Evolutionary conservation across 345 rosid genomes (phyloP).

Genomic region (Microcos paniculata): DNA sequence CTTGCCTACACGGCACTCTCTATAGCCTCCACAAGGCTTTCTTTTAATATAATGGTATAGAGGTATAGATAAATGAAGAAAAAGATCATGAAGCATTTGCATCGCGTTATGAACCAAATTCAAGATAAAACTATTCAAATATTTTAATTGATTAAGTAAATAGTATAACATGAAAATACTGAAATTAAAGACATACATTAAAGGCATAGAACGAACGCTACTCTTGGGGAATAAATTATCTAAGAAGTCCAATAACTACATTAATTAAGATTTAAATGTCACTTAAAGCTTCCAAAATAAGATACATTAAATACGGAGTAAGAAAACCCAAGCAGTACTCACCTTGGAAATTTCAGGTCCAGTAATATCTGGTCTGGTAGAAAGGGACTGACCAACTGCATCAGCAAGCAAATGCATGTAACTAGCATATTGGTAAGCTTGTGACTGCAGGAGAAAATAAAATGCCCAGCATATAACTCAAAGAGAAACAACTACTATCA

Average conservation of each 20-base stretch:
- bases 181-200: not conserved
- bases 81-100: not conserved
- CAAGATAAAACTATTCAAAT: not conserved
- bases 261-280: not conserved
- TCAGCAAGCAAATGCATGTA: conserved; percentile 48
- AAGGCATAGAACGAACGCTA: not conserved
- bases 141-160: not conserved
- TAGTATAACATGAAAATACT: not conserved
- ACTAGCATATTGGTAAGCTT: conserved; percentile 37
- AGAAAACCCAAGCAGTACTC: conserved; percentile 13
- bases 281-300: not conserved
- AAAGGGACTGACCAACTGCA: conserved; percentile 98
- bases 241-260: not conserved
- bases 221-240: not conserved
- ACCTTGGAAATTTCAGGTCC: conserved; percentile 94
- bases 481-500: conserved; percentile 19
- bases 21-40: no score
- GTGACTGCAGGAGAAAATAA: conserved; percentile 39
- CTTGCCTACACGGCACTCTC: no score
- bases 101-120: not conserved
- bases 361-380: conserved; percentile 92
- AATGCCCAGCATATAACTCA: conserved; percentile 30
- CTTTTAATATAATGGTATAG: no score
- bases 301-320: not conserved
- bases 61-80: not conserved